Evolutionary conservation across 345 rosid genomes (phyloP).

Genomic region (Citropsis articulata): DNA sequence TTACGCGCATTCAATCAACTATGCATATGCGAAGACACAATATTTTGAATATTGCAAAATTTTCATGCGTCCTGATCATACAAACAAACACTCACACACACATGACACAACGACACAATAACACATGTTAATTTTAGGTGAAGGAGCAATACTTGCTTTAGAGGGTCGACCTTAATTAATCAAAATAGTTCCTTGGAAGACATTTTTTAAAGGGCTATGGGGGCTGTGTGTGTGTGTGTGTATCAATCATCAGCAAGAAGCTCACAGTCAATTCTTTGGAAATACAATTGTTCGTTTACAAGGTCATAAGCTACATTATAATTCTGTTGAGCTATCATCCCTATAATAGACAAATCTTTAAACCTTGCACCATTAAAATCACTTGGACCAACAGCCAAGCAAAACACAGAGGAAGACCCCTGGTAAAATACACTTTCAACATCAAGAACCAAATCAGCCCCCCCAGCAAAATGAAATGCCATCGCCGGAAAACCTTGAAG

Average conservation of each 20-base stretch:
- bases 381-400: conserved; percentile 41
- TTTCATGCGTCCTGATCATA: too few relatives aligned
- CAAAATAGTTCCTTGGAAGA: background rate
- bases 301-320: conserved; percentile 37
- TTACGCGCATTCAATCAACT: too few relatives aligned
- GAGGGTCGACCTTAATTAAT: too few relatives aligned
- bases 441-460: conserved; percentile 55
- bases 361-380: background rate
- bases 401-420: conserved; percentile 32
- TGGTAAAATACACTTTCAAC: conserved; percentile 43
- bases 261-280: conserved; percentile 35
- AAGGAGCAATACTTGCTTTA: too few relatives aligned
- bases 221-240: too few relatives aligned
- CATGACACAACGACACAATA: too few relatives aligned
- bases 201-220: too few relatives aligned
- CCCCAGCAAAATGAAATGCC: conserved; percentile 44
- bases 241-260: conserved; percentile 19
- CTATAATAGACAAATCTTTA: conserved; percentile 19
- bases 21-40: too few relatives aligned
- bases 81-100: too few relatives aligned
- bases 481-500: conserved; percentile 49
- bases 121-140: too few relatives aligned
- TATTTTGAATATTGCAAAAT: too few relatives aligned
- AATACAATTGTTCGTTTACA: conserved; percentile 2
- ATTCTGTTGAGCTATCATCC: conserved; percentile 40